Evolutionary conservation across 805 yeast genomes (phyloP).

Genomic region (Grigorovia jiainica): DNA sequence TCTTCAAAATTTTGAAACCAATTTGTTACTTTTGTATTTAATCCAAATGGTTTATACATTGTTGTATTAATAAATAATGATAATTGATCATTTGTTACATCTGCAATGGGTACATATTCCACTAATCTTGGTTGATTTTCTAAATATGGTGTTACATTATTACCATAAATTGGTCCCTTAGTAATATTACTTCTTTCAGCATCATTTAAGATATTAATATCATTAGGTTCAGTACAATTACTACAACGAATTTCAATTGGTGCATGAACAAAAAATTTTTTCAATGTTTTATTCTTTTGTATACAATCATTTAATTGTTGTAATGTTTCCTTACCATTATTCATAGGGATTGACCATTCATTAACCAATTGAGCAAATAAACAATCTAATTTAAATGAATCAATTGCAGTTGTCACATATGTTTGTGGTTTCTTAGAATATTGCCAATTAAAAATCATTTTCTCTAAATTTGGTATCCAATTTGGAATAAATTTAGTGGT

Average conservation of each 20-base stretch:
- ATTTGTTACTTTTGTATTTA: slow-evolving; percentile 58
- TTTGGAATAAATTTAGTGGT: slow-evolving; percentile 66
- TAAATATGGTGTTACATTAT: slow-evolving; percentile 66
- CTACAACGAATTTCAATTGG: slow-evolving; percentile 94
- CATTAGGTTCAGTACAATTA: slow-evolving; percentile 51
- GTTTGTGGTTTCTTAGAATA: slow-evolving; percentile 58
- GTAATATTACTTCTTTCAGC: slow-evolving; percentile 41
- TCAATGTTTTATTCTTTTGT: slow-evolving; percentile 44
- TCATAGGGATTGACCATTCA: slow-evolving; percentile 94
- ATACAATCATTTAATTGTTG: slow-evolving; percentile 54
- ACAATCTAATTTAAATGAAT: slow-evolving; percentile 92
- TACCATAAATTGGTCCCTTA: slow-evolving; percentile 79
- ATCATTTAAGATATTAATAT: slow-evolving; percentile 37
- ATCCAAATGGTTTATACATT: slow-evolving; percentile 87
- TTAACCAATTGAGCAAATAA: slow-evolving; percentile 86
- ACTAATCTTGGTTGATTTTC: slow-evolving; percentile 65
- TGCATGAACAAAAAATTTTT: slow-evolving; percentile 79
- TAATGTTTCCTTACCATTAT: slow-evolving; percentile 64
- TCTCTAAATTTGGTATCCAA: slow-evolving; percentile 77
- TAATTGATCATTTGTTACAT: slow-evolving; percentile 58
- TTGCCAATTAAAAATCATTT: slow-evolving; percentile 75
- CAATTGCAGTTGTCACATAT: slow-evolving; percentile 64
- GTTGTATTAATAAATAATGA: slow-evolving; percentile 88
- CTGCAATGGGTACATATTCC: slow-evolving; percentile 40
- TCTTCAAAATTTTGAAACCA: slow-evolving; percentile 85